These are phyloP conservation scores for Solanum chaucha DNA, from an alignment of 257 asterid species.

Conservation along the genomic window DNA sequence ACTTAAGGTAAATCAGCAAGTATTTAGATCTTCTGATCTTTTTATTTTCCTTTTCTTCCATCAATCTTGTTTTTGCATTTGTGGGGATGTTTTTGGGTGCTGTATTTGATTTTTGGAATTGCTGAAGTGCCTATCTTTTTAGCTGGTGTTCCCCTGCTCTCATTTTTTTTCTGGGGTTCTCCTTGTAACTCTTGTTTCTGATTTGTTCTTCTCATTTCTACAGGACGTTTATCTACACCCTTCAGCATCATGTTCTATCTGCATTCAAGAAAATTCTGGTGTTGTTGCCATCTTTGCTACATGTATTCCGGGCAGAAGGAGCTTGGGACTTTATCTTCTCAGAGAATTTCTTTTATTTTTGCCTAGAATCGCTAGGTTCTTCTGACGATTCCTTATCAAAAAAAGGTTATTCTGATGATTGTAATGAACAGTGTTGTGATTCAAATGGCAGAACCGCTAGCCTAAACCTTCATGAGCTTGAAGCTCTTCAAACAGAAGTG, in stretches of 20 bases:
- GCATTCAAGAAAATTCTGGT: constrained; percentile 65
- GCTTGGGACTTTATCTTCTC: constrained; percentile 98
- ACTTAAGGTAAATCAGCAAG: constrained; percentile 54
- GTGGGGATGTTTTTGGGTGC: constrained; percentile 1
- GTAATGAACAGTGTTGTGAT: constrained; percentile 22
- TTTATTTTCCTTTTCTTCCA: background rate
- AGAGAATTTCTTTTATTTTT: constrained; percentile 84
- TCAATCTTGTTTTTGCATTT: background rate
- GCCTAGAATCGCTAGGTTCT: constrained; percentile 48
- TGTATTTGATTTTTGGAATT: constrained; percentile 5
- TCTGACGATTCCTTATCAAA: constrained; percentile 12
- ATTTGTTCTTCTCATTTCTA: constrained; percentile 11
- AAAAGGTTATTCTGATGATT: constrained; percentile 18
- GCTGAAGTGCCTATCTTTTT: background rate
- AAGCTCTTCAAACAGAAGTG: constrained; percentile 62
- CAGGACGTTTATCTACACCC: constrained; percentile 70
- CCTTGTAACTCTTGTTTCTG: background rate
- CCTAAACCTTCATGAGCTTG: constrained; percentile 26
- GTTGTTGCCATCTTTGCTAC: constrained; percentile 55
- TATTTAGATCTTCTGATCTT: constrained; percentile 2
- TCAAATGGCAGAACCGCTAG: constrained; percentile 19
- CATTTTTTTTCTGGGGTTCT: background rate
- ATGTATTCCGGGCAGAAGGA: constrained; percentile 86
- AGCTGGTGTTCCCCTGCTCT: background rate
- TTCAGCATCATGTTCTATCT: constrained; percentile 67